Conservation (phyloP, 768 basidiomycete species). For the Phaeotremella skinneri region DNA sequence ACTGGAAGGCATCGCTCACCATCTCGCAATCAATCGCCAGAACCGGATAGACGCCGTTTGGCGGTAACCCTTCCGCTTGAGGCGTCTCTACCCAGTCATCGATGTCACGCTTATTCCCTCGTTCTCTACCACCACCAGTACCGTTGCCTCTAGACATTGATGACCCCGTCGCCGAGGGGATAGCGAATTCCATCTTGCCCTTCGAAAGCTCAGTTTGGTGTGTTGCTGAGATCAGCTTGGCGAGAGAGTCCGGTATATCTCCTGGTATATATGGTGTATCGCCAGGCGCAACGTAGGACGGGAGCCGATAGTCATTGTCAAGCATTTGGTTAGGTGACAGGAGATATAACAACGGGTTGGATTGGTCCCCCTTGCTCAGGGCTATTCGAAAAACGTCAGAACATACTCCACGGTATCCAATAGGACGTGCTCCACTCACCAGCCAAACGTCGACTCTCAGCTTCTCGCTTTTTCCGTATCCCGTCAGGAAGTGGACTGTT, state of each 20-base stretch:
- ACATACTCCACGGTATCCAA: constrained; percentile 6
- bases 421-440: constrained; percentile 14
- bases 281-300: constrained; percentile 69
- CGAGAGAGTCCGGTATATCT: background rate
- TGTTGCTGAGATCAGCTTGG: background rate
- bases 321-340: constrained; percentile 82
- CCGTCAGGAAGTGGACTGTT: constrained; percentile 72
- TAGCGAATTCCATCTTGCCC: background rate
- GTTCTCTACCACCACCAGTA: constrained; percentile 13
- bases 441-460: constrained; percentile 55
- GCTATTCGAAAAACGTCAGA: constrained; percentile 11
- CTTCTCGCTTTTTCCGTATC: constrained; percentile 49
- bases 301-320: constrained; percentile 88
- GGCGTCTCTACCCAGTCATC: constrained; percentile 83
- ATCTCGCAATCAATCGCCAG: constrained; percentile 96
- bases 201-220: background rate
- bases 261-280: constrained; percentile 35
- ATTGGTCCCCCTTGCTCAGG: constrained; percentile 53
- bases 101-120: constrained; percentile 39
- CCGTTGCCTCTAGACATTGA: constrained; percentile 16
- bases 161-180: background rate
- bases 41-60: constrained; percentile 53
- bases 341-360: constrained; percentile 68
- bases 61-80: constrained; percentile 46
- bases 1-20: constrained; percentile 57